Conservation (phyloP, 2,329 filamentous ascomycete genomes). For the Monosporascus sp. region DNA sequence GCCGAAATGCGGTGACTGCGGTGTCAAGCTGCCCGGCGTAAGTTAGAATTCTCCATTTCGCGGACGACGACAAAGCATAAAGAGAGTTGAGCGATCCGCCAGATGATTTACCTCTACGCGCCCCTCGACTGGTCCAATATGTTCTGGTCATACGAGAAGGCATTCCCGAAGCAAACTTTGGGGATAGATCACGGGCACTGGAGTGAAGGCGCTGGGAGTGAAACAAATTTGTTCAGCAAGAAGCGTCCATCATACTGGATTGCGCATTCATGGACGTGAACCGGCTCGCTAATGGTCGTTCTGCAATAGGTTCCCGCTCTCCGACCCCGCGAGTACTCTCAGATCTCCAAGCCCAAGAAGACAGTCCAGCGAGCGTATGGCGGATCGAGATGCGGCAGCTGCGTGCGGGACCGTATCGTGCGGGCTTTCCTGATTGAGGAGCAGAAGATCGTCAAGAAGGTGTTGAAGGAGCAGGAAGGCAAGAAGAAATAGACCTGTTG, state of each 20-base stretch:
- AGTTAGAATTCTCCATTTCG: conserved; percentile 45
- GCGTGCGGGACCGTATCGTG: conserved; percentile 95
- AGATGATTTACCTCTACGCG: too few species aligned
- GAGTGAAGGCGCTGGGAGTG: too few species aligned
- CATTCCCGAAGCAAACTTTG: too few species aligned
- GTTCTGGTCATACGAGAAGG: too few species aligned
- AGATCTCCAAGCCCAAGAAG: conserved; percentile 98
- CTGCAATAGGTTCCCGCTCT: conserved; percentile 77
- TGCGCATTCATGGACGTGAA: too few species aligned
- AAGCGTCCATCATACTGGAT: too few species aligned
- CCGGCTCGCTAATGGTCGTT: conserved; percentile 23
- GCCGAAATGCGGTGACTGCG: conserved; percentile 99
- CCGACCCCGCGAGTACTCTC: conserved; percentile 94
- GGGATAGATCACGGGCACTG: too few species aligned
- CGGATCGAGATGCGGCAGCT: conserved; percentile 97
- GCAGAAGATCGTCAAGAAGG: conserved; percentile 99
- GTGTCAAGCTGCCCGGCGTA: conserved; percentile 95
- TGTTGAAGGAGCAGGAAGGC: conserved; percentile 95
- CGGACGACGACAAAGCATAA: conserved; percentile 1
- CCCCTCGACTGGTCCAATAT: too few species aligned
- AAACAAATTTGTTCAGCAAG: too few species aligned
- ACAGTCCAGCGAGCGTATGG: conserved; percentile 98
- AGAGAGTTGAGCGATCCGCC: too few species aligned
- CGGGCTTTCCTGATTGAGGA: conserved; percentile 99
- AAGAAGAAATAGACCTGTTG: conserved; percentile 61